Evolutionary conservation across 306 rosid species (phyloP), one percentile per base, ranked within the genome.

Genomic region (Parietaria judaica): DNA sequence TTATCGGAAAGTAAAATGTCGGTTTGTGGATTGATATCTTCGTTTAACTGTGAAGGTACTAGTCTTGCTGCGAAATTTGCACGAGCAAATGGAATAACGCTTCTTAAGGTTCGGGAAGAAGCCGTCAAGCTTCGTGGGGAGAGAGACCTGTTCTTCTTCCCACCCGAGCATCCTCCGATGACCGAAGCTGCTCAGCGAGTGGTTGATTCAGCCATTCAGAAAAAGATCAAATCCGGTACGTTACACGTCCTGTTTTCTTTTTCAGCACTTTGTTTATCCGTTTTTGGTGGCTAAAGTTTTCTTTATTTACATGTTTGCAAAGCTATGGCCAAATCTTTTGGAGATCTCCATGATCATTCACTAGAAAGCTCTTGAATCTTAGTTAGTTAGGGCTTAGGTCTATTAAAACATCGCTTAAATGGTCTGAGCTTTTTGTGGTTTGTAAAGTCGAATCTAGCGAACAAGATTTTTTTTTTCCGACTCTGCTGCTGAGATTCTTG

Each of bases 141-240:
- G 76, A 67, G 67, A 8, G 80, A 84, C 63, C 34, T 36, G 66
- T 80, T 36, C 73, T 58, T 44, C 70, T 63, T 61, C 66, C 70
- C 83, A 76, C 83, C 85, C 3, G 84, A 76, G 80, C 89, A 74
- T 78, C 95, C 95, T 60, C 80, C 81, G 23, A 58, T 80, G 56
- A 76, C 87, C 13, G 87, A 79, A 58, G 91, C 77, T 38, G 89
- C 95, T 65, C 95, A 80, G 73, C 64, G 80, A 66, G 87, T 69
- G 46, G 86, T 89, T 60, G 97, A 89, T 75, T 78, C 81, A 86
- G 97, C 91, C 60, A 64, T 81, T 70, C 87, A 86, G 58, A 61
- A 71, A 56, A 81, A 76, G 60, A 3, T 80, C n/a, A 78, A 80
- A 61, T 80, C 85, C 54, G 91, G 97, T 86, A 63, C 3, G 56